Base-by-base conservation (phyloP, 441 rosid species). In the Erodium chrysanthum region DNA sequence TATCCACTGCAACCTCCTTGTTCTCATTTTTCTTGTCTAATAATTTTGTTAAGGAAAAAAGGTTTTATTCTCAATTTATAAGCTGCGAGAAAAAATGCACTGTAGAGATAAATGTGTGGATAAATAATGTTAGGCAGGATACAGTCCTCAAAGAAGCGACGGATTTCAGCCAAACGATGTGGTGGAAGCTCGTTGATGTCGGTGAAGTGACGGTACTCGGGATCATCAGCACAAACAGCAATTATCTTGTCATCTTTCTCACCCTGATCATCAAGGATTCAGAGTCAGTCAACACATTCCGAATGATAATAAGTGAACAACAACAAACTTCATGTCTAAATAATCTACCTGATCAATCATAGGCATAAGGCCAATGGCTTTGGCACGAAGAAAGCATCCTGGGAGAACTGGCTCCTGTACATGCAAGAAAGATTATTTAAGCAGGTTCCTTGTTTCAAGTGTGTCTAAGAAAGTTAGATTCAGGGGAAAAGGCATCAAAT, bases 141-240 rank as follows among this genome's bases (percentile, higher is more conserved):
- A 91, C 99, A 95, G 84, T 95, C 97, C 77, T 95, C 97, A 22
- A 95, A 95, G 84, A 95, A 95, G 75, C 95, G 96, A 12, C 95
- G 95, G 72, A 95, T 95, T 83, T 95, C 97, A 72, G 96, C 91
- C 70, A 95, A 85, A 66, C 97, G 96, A 70, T 95, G 99, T 8
- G 97, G 99, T 72, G 97, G 89, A 81, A 95, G 89, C 80, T 95
- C 86, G 68, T 91, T 87, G 84, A 95, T 85, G 84, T 91, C 96
- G 35, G 78, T 81, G 84, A 87, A 91, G 67, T 95, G 97, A 78
- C 92, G 88, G 74, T 89, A 90, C 81, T 95, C 99, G 0, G 97
- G 97, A 71, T 95, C 99, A 83, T 91, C 99, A 64, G 94, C 99
- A 77, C 99, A 95, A 1, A 95, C 97, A 60, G 99, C 97, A 54